Evolutionary conservation across 306 rosid genomes (phyloP).

Genomic region (Vigna mungo): DNA sequence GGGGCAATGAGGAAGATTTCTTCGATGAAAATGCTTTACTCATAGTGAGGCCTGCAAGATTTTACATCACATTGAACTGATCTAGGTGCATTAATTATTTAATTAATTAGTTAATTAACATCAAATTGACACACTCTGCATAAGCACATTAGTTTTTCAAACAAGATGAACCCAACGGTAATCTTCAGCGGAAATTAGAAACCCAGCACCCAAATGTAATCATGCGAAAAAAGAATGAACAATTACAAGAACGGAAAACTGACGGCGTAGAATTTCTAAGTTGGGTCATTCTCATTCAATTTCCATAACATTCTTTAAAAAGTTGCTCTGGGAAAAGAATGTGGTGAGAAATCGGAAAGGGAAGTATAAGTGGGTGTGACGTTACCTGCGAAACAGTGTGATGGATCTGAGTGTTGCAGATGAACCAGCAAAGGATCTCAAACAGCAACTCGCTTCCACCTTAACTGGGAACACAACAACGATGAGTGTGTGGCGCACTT

Average conservation of each 20-base stretch:
- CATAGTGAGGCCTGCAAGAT: slow-evolving; percentile 53
- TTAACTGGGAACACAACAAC: slow-evolving; percentile 9
- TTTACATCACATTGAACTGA: slow-evolving; percentile 39
- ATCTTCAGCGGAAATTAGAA: not conserved
- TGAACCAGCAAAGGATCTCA: slow-evolving; percentile 20
- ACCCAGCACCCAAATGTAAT: slow-evolving; percentile 5
- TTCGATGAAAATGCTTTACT: slow-evolving; percentile 61
- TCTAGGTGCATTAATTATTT: slow-evolving; percentile 1
- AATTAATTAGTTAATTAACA: slow-evolving; percentile 7
- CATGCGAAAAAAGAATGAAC: not conserved
- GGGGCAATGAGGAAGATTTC: slow-evolving; percentile 53
- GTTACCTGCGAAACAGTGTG: slow-evolving; percentile 36
- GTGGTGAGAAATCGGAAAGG: not conserved
- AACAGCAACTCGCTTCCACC: not conserved
- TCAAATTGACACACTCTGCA: slow-evolving; percentile 16
- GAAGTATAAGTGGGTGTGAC: not conserved
- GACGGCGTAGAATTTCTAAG: not conserved
- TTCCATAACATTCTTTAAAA: slow-evolving; percentile 1
- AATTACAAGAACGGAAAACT: not conserved
- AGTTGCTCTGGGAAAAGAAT: not conserved
- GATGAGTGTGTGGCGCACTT: not conserved
- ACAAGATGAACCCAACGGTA: not conserved
- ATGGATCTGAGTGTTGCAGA: slow-evolving; percentile 3
- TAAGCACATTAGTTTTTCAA: slow-evolving; percentile 21
- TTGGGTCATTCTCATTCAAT: not conserved